Evolutionary conservation across 1,139 yeast species (phyloP).

Genomic region (Wickerhamomyces sp.): DNA sequence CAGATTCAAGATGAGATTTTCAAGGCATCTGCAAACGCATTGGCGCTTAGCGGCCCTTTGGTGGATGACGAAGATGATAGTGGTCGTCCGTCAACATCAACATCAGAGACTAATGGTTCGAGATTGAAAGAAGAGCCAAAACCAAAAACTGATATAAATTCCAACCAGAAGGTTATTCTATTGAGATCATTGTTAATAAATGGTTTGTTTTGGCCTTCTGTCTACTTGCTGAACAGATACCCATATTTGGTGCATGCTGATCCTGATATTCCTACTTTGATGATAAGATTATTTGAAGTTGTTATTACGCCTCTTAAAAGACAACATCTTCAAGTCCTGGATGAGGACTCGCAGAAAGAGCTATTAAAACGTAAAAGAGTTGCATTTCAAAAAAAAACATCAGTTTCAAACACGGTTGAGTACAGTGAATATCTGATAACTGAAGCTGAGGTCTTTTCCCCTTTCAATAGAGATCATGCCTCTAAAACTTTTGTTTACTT

Average conservation of each 20-base stretch:
- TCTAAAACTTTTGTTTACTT: constrained; percentile 41
- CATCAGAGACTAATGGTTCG: constrained; percentile 3
- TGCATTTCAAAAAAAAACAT: constrained; percentile 23
- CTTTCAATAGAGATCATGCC: constrained; percentile 21
- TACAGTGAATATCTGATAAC: constrained; percentile 27
- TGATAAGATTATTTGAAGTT: constrained; percentile 44
- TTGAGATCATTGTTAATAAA: constrained; percentile 50
- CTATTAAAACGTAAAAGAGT: constrained; percentile 20
- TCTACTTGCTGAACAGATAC: constrained; percentile 53
- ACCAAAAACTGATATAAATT: constrained; percentile 13
- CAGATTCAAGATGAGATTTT: constrained; percentile 58
- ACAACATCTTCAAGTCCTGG: constrained; percentile 4
- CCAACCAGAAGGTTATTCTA: constrained; percentile 31
- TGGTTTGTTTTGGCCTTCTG: constrained; percentile 62
- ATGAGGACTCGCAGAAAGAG: constrained; percentile 14
- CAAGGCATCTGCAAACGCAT: constrained; percentile 68
- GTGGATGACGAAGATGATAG: constrained; percentile 58
- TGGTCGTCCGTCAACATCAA: constrained; percentile 13
- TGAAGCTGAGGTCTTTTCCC: constrained; percentile 15
- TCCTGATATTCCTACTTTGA: constrained; percentile 43
- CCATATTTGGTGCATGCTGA: constrained; percentile 62
- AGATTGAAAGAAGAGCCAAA: constrained; percentile 1
- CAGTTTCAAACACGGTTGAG: constrained; percentile 30
- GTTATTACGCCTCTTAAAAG: constrained; percentile 49
- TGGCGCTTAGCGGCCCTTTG: constrained; percentile 85